Evolutionary conservation across 1,284 basidiomycete species (phyloP).

Genomic region (Fistulinella staudtii): DNA sequence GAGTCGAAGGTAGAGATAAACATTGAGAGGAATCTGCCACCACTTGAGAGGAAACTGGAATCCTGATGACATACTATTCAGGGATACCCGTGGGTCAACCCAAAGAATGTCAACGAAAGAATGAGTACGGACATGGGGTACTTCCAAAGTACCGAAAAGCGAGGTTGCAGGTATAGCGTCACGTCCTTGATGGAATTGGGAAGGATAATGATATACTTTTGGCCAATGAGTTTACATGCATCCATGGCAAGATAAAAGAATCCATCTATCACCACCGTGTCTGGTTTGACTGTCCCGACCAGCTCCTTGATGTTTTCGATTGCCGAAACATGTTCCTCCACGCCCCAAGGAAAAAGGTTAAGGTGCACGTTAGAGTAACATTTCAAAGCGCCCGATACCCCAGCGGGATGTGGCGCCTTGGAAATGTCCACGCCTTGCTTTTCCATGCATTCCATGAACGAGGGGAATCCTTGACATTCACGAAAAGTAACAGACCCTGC

Average conservation of each 20-base stretch:
- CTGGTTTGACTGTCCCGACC: background rate
- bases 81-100: background rate
- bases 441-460: background rate
- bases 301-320: background rate
- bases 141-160: background rate
- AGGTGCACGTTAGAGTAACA: background rate
- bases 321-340: background rate
- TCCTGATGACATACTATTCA: background rate
- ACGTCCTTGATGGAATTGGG: background rate
- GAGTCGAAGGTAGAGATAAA: background rate
- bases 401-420: background rate
- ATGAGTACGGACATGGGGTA: background rate
- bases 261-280: background rate
- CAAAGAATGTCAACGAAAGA: background rate
- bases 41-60: background rate
- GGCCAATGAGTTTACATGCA: background rate
- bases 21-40: background rate
- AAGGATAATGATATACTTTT: background rate
- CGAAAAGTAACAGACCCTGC: background rate
- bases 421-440: background rate
- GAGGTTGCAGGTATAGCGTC: background rate
- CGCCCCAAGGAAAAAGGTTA: background rate
- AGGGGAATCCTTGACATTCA: background rate
- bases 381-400: background rate
- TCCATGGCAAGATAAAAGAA: background rate